Evolutionary conservation across 108 stramenopile genomes (phyloP).

Genomic region (Aureococcus anophagefferens): DNA sequence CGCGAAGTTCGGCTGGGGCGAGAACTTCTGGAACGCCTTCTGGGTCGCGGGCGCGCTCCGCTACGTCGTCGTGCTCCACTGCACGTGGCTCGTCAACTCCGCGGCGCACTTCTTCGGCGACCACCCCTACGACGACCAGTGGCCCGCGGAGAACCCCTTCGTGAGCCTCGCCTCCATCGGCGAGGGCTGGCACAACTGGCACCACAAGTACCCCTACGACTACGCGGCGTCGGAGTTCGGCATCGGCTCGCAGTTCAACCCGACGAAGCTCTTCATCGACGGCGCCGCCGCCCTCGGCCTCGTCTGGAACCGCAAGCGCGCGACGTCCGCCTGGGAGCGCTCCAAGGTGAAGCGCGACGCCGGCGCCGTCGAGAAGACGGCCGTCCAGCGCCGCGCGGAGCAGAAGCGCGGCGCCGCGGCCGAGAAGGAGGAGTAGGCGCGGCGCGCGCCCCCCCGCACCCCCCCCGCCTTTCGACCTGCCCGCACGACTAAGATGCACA

Average conservation of each 20-base stretch:
- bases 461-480: too few species aligned
- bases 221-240: slow-evolving; percentile 96
- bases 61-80: slow-evolving; percentile 87
- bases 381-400: too few species aligned
- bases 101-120: slow-evolving; percentile 97
- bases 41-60: slow-evolving; percentile 90
- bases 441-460: too few species aligned
- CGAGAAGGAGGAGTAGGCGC: too few species aligned
- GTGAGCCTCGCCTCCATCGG: slow-evolving; percentile 87
- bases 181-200: slow-evolving; percentile 99
- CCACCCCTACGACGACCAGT: slow-evolving; percentile 90
- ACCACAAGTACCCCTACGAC: slow-evolving; percentile 99
- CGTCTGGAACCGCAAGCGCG: slow-evolving; percentile 80
- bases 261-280: slow-evolving; percentile 90
- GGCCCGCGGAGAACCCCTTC: slow-evolving; percentile 92
- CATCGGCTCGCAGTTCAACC: slow-evolving; percentile 89
- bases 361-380: too few species aligned
- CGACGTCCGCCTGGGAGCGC: slow-evolving; percentile 68
- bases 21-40: slow-evolving; percentile 89
- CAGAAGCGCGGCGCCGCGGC: too few species aligned
- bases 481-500: too few species aligned
- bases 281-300: slow-evolving; percentile 65
- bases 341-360: not conserved
- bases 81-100: slow-evolving; percentile 95
- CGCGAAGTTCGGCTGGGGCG: slow-evolving; percentile 78